phyloP scores from a whole-genome alignment of 192 early-diverging fungal species.

The Mortierella hygrophila region DNA sequence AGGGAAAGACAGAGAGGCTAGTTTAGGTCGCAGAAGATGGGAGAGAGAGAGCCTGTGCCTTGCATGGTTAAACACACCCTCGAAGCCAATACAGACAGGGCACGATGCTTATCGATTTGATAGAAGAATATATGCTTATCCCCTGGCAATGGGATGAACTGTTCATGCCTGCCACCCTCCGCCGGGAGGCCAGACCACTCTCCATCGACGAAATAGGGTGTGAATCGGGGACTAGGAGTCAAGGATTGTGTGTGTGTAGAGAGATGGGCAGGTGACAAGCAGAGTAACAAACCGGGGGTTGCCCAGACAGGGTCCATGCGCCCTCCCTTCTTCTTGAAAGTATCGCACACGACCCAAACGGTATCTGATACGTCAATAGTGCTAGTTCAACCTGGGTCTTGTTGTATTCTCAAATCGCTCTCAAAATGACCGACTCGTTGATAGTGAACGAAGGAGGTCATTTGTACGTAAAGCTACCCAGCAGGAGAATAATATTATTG shows the following conservation, averaged over 20 bases:
- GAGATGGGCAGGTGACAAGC: not conserved
- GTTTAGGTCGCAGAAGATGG: not conserved
- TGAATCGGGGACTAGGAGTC: not conserved
- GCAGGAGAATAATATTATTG: no score
- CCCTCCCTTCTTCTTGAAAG: not conserved
- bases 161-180: no score
- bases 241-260: not conserved
- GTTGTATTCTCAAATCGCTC: no score
- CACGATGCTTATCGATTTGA: no score
- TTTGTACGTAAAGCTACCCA: no score
- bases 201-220: not conserved
- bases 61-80: not conserved
- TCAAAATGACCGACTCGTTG: no score
- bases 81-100: not conserved
- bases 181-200: not conserved
- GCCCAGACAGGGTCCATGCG: slow-evolving; percentile 7
- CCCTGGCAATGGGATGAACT: not conserved
- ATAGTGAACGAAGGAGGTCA: no score
- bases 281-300: not conserved
- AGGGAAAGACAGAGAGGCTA: not conserved
- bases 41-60: not conserved
- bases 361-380: not conserved
- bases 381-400: no score
- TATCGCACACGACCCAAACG: not conserved
- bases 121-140: no score